Evolutionary conservation across 768 basidiomycete genomes (phyloP).

Genomic region (Tulasnella sp.): DNA sequence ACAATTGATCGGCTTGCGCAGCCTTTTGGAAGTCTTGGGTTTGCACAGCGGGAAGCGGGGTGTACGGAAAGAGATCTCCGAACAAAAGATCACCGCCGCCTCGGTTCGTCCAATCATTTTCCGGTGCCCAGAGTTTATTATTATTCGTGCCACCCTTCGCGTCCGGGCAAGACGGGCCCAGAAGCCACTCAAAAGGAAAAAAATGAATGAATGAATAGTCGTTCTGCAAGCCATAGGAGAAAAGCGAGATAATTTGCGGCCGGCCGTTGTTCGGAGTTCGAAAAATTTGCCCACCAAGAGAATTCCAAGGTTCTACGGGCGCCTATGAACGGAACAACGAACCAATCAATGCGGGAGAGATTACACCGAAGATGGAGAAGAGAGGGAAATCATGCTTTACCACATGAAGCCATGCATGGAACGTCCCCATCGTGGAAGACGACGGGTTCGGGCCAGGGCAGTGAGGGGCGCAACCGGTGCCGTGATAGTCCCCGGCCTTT

Average conservation of each 20-base stretch:
- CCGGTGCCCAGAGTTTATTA: neutral
- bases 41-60: neutral
- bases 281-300: neutral
- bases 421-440: neutral
- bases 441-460: neutral
- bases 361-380: neutral
- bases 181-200: neutral
- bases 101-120: neutral
- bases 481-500: neutral
- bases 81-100: neutral
- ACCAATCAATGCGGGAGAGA: neutral
- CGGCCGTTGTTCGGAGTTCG: neutral
- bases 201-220: neutral
- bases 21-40: neutral
- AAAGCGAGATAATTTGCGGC: neutral
- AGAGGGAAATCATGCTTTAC: neutral
- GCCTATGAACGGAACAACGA: neutral
- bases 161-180: neutral
- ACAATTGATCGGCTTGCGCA: neutral
- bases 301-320: neutral
- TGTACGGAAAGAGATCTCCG: neutral
- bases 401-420: neutral
- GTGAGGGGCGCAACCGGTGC: neutral
- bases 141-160: neutral
- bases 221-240: neutral